Evolutionary conservation across 2,329 filamentous ascomycete genomes (phyloP), one percentile per base, ranked within the genome.

Genomic region (Venturia oleaginea): DNA sequence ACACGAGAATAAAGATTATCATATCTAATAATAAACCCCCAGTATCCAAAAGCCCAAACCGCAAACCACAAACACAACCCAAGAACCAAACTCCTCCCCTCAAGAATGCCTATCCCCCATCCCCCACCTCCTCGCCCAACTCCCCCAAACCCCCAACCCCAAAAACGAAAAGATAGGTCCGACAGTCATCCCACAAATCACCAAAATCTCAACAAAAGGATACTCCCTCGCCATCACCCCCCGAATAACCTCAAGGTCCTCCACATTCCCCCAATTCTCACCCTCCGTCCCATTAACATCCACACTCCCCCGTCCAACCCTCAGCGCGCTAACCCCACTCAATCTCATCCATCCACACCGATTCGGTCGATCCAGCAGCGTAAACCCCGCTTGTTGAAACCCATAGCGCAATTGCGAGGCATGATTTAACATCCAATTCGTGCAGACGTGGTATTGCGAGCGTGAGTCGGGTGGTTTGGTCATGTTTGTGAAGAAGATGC

Each of bases 341-440:
- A 62, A 32, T 10, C 17, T 5, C 40, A 48, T 40, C 60, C 60
- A 62, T 10, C 60, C 60, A 17, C 60, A 62, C 17, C 34, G 15
- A 22, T 27, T 48, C 30, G 38, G 37, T 3, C 42, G 40, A 37
- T 42, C 38, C 19, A 62, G n/a, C 0, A 62, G n/a, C 27, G 37
- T 37, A n/a, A 62, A 62, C 0, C 60, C 60, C 5, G 60, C 42
- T 37, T 34, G 13, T 17, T 62, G 60, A 19, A 62, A 62, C 2
- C 60, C 60, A 13, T 30, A 42, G 40, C 60, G 60, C 6, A 62
- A 24, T 37, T 62, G 60, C 19, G 40, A 46, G 37, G 38, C 60
- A 42, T 62, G 60, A 8, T 62, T 62, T 22, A 62, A 37, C 32
- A 46, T 62, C 60, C 60, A 62, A 42, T 62, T 62, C 15, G 60